phyloP scores from a whole-genome alignment of 257 asterid species.

The Handroanthus guayacan region DNA sequence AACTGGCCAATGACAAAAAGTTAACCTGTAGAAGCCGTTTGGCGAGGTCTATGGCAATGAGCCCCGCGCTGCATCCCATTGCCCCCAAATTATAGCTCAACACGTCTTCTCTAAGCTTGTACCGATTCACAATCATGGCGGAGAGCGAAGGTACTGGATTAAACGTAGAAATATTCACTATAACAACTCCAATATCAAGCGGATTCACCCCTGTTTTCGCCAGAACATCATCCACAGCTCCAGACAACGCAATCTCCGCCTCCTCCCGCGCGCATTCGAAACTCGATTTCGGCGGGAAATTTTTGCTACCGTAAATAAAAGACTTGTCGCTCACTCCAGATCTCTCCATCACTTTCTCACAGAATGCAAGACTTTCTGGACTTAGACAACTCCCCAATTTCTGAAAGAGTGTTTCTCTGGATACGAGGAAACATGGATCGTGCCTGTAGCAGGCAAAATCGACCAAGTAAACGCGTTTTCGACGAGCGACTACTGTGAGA shows the following conservation, averaged over 20 bases:
- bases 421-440: slow-evolving; percentile 11
- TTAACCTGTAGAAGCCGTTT: slow-evolving; percentile 51
- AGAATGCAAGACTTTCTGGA: slow-evolving; percentile 30
- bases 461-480: slow-evolving; percentile 32
- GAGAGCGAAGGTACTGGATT: slow-evolving; percentile 59
- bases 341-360: slow-evolving; percentile 15
- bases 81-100: slow-evolving; percentile 58
- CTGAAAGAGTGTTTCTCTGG: not conserved
- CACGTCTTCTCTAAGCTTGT: slow-evolving; percentile 53
- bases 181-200: slow-evolving; percentile 57
- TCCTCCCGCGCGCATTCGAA: slow-evolving; percentile 48
- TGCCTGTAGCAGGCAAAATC: slow-evolving; percentile 48
- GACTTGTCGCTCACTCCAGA: slow-evolving; percentile 50
- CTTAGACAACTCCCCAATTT: not conserved
- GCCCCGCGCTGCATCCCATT: slow-evolving; percentile 72
- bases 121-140: slow-evolving; percentile 60
- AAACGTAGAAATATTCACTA: slow-evolving; percentile 62
- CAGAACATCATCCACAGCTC: slow-evolving; percentile 56
- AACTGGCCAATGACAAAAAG: not conserved
- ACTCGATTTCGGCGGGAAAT: slow-evolving; percentile 20
- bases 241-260: slow-evolving; percentile 69
- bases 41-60: slow-evolving; percentile 55
- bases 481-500: not conserved
- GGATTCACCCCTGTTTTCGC: slow-evolving; percentile 45
- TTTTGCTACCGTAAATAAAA: slow-evolving; percentile 45